These are phyloP conservation scores for Protostelium mycophagum DNA, from an alignment of 78 protist genomes.

Conservation along the genomic window DNA sequence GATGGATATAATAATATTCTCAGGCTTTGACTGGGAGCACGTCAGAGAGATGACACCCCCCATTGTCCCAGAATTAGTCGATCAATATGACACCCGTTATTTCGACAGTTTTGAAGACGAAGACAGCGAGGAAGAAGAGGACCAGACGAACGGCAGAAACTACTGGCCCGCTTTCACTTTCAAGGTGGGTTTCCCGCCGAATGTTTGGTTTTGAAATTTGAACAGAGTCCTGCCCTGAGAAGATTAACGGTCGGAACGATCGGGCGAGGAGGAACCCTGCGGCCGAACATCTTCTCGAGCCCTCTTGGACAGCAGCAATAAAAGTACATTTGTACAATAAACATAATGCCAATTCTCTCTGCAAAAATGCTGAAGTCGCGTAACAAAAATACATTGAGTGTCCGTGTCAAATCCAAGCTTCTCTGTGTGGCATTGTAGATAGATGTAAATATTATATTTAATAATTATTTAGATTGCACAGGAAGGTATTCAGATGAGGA, in stretches of 20 bases:
- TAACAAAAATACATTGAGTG: too few relatives aligned
- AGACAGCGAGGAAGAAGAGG: conserved; percentile 33
- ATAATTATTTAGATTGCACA: too few relatives aligned
- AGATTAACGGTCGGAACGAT: background rate
- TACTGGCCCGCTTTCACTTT: background rate
- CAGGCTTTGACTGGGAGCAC: conserved; percentile 34
- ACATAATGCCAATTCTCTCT: too few relatives aligned
- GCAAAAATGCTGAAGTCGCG: too few relatives aligned
- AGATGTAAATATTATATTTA: too few relatives aligned
- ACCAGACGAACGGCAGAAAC: background rate
- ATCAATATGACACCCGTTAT: conserved; percentile 27
- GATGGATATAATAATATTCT: background rate
- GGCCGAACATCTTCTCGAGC: background rate
- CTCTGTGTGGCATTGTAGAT: too few relatives aligned
- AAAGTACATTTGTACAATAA: background rate
- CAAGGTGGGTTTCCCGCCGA: background rate
- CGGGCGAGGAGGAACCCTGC: background rate
- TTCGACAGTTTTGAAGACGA: conserved; percentile 50
- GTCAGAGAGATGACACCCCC: conserved; percentile 50
- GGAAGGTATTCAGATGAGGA: too few relatives aligned
- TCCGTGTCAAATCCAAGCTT: too few relatives aligned
- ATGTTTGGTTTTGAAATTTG: background rate
- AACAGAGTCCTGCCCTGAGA: background rate
- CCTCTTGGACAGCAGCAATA: background rate
- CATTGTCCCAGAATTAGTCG: conserved; percentile 36